Evolutionary conservation across 116 monocot species (phyloP), one percentile per base, ranked within the genome.

Genomic region (Posidonia oceanica): DNA sequence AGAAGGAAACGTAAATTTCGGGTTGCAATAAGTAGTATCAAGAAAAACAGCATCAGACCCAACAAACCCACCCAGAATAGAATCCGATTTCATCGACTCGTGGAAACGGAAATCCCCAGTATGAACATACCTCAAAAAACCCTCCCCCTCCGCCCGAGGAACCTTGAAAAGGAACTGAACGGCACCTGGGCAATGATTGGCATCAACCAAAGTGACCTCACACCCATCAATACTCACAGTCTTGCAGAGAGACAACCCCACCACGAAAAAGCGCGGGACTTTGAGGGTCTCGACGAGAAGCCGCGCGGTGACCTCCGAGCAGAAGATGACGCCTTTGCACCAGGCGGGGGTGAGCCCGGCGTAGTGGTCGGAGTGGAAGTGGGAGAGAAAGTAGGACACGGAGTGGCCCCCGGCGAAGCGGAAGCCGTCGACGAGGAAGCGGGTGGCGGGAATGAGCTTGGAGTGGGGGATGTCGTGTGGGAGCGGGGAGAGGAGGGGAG

Each of bases 301-400:
- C 23, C 80, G 81, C 11, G 85, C 80, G 59, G 97, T 97, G 73
- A 66, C 52, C n/a, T 80, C 77, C 58, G 97, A 92, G 84, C 93
- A 97, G 54, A 80, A 97, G 70, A 92, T 69, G 54, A 97, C 59
- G 54, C 97, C 97, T 4, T 72, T 69, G 71, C 71, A 79, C 97
- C 97, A 97, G 18, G 57, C 61, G 29, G 87, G 75, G 65, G 40
- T 61, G n/a, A 97, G 80, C 36, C 97, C 93, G 8, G 78, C 53
- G 80, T 89, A 97, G 76, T 97, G 97, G 67, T 97, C 97, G 59
- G 93, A 87, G 72, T 97, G 97, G 82, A 89, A 97, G 67, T 92
- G 97, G 70, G 97, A 83, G 40, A 97, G 85, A 71, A 97, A 97
- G 87, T 97, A 97, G 57, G 89, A 89, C 69, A 85, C 77, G 38